Evolutionary conservation across 352 stramenopile species (phyloP), one percentile per base, ranked within the genome.

Genomic region (Phytopythium chamaehyphon): DNA sequence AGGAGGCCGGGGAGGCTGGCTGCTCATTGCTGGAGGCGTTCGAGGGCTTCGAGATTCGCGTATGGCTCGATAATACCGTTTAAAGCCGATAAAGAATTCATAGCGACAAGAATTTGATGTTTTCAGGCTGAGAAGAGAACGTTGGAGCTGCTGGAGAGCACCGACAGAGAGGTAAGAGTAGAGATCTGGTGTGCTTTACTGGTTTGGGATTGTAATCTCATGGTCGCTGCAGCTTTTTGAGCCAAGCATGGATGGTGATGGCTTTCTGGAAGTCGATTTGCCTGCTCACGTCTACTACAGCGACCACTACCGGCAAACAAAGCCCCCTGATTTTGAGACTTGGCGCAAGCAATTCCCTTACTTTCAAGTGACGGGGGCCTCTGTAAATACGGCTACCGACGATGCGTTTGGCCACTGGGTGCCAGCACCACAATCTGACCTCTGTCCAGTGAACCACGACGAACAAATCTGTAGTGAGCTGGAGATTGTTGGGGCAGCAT

Each of bases 341-440:
- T 86, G 75, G 72, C 75, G 69, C 18, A 48, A 67, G 44, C 61
- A 59, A 37, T 86, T 86, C 56, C 49, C 62, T 31, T 84, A 83
- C 22, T 38, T 84, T 24, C 60, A 69, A 6, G 44, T 80, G 28
- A 9, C 15, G 52, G 46, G 6, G 72, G 75, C 7, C 60, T 36
- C 10, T 59, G 46, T 10, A 31, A 70, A 19, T 35, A 76, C 9
- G 26, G 47, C 15, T 37, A 59, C 15, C 61, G 67, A 16, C 66
- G 55, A 69, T 16, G 75, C 83, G 39, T 65, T 84, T 44, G 63
- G 83, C 51, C 69, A 71, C 23, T 40, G 57, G 23, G 10, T 73
- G 0, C 28, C 47, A 3, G 61, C 19, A 36, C 19, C 3, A 31
- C 46, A 47, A 19, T 24, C 2, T 2, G 4, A 23, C 18, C 28